Conservation (phyloP, 148 eudicot species). For the Silene latifolia region DNA sequence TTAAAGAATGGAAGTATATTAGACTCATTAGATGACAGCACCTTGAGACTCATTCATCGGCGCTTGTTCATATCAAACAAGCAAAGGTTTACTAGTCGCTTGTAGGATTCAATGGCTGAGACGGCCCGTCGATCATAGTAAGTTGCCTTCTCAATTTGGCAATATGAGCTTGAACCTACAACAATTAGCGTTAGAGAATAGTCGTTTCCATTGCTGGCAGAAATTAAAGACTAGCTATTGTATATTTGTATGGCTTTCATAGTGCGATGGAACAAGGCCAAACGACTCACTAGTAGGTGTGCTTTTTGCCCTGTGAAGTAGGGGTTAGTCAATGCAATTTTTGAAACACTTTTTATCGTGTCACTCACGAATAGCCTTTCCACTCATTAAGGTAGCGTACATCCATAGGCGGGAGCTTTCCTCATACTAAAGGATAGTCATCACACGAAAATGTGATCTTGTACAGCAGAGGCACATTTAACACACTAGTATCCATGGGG, state of each 20-base stretch:
- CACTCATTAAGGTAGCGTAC: too few species aligned
- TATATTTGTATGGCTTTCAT: background rate
- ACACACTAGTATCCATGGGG: background rate
- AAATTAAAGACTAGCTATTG: background rate
- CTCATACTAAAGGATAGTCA: background rate
- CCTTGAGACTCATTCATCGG: background rate
- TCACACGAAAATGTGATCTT: background rate
- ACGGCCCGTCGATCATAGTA: conserved; percentile 43
- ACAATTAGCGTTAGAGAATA: background rate
- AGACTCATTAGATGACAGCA: background rate
- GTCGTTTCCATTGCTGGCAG: background rate
- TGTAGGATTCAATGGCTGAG: conserved; percentile 37
- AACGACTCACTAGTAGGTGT: background rate
- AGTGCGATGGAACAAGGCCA: background rate
- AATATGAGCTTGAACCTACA: conserved; percentile 72
- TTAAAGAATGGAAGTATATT: background rate
- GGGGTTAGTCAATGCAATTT: background rate
- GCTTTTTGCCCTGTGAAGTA: background rate
- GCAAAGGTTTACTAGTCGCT: background rate
- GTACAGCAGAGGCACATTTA: background rate
- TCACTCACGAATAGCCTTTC: background rate
- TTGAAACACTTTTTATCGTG: background rate
- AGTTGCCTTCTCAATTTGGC: conserved; percentile 58
- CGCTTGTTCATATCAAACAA: background rate
- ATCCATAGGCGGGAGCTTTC: background rate